Conservation (phyloP, 2,329 filamentous ascomycete species). For the Penicillium freii region DNA sequence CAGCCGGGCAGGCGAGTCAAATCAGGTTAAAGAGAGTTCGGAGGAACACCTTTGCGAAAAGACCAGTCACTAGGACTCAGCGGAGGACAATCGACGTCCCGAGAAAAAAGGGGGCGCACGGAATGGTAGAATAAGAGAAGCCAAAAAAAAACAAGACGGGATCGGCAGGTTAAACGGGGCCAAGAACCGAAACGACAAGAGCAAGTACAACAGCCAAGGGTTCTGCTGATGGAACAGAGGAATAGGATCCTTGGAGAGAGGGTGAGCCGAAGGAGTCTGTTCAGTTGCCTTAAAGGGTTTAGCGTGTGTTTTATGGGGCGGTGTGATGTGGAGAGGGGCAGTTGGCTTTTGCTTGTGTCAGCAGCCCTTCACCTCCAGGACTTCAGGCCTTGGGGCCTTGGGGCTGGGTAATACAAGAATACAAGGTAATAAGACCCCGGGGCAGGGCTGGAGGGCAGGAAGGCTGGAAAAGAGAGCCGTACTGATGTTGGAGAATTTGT, state of each 20-base stretch:
- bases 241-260: constrained; percentile 12
- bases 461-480: not conserved
- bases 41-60: constrained; percentile 12
- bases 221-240: constrained; percentile 8
- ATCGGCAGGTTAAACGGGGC: not conserved
- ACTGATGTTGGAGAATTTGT: not conserved
- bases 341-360: constrained; percentile 1
- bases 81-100: constrained; percentile 6
- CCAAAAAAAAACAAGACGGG: not conserved
- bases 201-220: constrained; percentile 1
- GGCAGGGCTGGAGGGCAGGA: not conserved
- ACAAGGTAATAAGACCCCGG: too few relatives aligned
- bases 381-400: too few relatives aligned
- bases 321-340: constrained; percentile 31
- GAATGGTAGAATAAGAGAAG: not conserved
- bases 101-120: constrained; percentile 6
- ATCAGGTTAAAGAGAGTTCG: constrained; percentile 17
- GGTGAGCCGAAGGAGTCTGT: constrained; percentile 27
- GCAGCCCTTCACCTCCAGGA: not conserved
- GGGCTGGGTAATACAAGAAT: not conserved
- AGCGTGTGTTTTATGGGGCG: constrained; percentile 27
- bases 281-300: constrained; percentile 22
- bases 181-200: not conserved
- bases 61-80: constrained; percentile 21
- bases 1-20: constrained; percentile 32